Evolutionary conservation across 139 green algal genomes (phyloP).

Genomic region (Gonium pectorale): DNA sequence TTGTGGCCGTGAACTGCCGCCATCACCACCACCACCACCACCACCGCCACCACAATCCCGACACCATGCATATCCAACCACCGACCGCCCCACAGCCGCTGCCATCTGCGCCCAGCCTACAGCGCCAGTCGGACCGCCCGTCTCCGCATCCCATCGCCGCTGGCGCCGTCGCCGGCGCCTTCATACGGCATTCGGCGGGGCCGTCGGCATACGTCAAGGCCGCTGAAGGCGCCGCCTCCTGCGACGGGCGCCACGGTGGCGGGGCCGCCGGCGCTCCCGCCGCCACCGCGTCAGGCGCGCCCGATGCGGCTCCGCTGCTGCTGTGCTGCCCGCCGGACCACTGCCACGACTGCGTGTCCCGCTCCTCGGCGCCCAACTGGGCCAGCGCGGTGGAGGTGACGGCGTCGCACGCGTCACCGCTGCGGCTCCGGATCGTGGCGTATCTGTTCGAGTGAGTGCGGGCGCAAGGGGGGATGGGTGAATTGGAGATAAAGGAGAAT

Average conservation of each 20-base stretch:
- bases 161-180: background rate
- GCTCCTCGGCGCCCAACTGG: constrained; percentile 9
- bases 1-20: too few species aligned
- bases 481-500: background rate
- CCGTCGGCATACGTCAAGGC: background rate
- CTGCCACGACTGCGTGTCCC: constrained; percentile 28
- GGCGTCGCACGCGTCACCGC: background rate
- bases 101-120: background rate
- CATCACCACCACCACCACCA: too few species aligned
- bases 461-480: background rate
- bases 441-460: constrained; percentile 9
- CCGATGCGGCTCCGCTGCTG: background rate
- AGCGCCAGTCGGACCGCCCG: background rate
- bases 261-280: background rate
- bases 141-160: background rate
- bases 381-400: background rate
- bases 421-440: constrained; percentile 15
- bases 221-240: background rate
- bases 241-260: too few species aligned
- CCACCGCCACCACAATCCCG: too few species aligned
- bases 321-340: background rate
- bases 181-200: background rate
- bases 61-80: background rate
- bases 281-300: background rate
- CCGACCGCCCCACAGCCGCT: background rate